Conservation (phyloP, 2,329 filamentous ascomycete species). For the Ophiosphaerella narmari region DNA sequence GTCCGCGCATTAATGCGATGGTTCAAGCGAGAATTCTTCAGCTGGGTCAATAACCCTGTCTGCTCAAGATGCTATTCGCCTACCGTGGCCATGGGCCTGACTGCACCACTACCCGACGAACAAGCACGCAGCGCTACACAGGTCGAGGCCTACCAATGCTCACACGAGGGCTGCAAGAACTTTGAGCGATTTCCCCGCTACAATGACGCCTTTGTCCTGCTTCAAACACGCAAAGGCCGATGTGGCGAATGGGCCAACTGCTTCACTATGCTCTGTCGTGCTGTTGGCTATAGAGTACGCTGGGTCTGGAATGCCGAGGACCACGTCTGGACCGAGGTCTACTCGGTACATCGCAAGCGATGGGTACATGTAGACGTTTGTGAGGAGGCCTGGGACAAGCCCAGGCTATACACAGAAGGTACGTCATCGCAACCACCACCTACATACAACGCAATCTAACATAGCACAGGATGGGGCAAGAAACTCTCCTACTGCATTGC, state of each 20-base stretch:
- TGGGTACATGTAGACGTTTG: slow-evolving; percentile 98
- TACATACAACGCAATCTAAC: slow-evolving; percentile 12
- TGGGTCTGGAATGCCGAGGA: slow-evolving; percentile 99
- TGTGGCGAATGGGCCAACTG: slow-evolving; percentile 98
- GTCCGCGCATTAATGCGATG: slow-evolving; percentile 88
- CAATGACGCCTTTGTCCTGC: slow-evolving; percentile 88
- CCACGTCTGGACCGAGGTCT: slow-evolving; percentile 97
- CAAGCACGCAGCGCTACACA: slow-evolving; percentile 82
- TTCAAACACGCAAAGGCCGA: slow-evolving; percentile 84
- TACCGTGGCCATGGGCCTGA: slow-evolving; percentile 82
- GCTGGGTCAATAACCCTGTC: slow-evolving; percentile 93
- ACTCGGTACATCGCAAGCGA: slow-evolving; percentile 87
- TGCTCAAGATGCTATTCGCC: slow-evolving; percentile 82
- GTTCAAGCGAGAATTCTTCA: slow-evolving; percentile 95
- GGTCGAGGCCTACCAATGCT: slow-evolving; percentile 91
- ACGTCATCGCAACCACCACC: slow-evolving; percentile 29
- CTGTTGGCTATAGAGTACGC: slow-evolving; percentile 84
- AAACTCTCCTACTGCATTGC: slow-evolving; percentile 97
- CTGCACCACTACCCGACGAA: slow-evolving; percentile 84
- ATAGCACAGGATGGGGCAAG: slow-evolving; percentile 75
- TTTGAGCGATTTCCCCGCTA: slow-evolving; percentile 93
- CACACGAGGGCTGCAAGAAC: slow-evolving; percentile 71
- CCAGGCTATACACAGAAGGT: slow-evolving; percentile 86
- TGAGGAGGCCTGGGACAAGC: slow-evolving; percentile 94
- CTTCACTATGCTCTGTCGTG: slow-evolving; percentile 97